Evolutionary conservation across 1,284 basidiomycete genomes (phyloP), one percentile per base, ranked within the genome.

Genomic region (Thecaphora thlaspeos): DNA sequence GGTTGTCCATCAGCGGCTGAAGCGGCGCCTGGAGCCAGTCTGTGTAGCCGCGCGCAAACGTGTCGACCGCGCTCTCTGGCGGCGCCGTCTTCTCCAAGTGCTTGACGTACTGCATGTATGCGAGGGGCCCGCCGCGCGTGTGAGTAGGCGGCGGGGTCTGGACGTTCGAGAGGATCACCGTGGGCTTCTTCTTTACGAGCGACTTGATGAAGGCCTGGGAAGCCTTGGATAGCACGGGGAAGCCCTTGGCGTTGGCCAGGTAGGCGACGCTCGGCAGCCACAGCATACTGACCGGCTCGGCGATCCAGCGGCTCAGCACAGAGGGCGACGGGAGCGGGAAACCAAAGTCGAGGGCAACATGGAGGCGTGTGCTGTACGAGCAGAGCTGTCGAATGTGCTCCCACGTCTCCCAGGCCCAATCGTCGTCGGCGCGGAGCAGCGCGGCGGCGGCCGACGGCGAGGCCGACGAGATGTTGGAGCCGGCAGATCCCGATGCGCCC

Each of bases 1-100:
- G 81, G 77, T 99, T 93, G 76, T 98, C 93, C 88, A 95, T 93
- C 70, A 99, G 80, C 11, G 95, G 95, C 87, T 94, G 78, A 50
- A 99, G 80, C 0, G 95, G 95, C 10, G 91, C 90, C 80, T 99
- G 95, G 21, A 99, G 81, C 79, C 87, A 96, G 79, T 99, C 95
- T 68, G 90, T 88, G 79, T 97, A 98, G 4, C 90, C 91, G 48
- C 87, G 85, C 0, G 91, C 90, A 79, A 91, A 94, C 61, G 90
- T 84, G 71, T 95, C 90, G 78, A 49, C 81, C 2, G 68, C 63
- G 21, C 56, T 59, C 19, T 65, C 64, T n/a, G 69, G 54, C 5
- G 73, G 63, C 17, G 56, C 50, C 38, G 64, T 68, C 40, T 61
- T 58, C 41, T 68, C 81, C 74, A 76, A 42, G 42, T 77, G 69